Base-by-base conservation (phyloP, 805 yeast genomes). In the Kodamaea nitidulidarum region DNA sequence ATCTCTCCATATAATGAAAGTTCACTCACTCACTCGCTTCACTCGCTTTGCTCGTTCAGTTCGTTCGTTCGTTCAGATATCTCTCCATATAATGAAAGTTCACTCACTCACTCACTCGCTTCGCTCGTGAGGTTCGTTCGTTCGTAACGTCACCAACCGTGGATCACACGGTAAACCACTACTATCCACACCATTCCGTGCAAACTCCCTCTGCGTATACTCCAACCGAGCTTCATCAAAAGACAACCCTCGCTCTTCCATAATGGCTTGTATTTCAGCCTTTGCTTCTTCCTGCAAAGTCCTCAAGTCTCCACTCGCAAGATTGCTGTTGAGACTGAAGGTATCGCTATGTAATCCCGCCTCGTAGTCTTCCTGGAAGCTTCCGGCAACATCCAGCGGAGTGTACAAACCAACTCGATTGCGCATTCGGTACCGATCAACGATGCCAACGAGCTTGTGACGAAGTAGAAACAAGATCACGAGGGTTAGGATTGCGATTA, bases 211-310 rank as follows among this genome's bases (percentile, higher is more conserved):
- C 37, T 63, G 66, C 4, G 76, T 71, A 51, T 73, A 80, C 39
- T 67, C 51, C 3, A 75, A 55, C 44, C 95, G 65, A 1, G 95
- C 95, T 30, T 77, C 77, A 55, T 85, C 95, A 54, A 85, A 85
- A 1, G 74, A 51, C 20, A 83, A 45, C 25, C 65, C 55, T 4
- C 55, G 51, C 4, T 55, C 51, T 5, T 65, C 53, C 93, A 85
- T 85, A 6, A 83, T 63, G 20, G 56, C 45, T 41, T 66, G 63
- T 2, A 85, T 76, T 39, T 63, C 71, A 12, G 50, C 49, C 55
- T 79, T 81, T 2, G 84, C 75, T 4, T 42, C 52, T 28, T 67
- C 76, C 53, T 76, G 79, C 25, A 85, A 63, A n/a, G 60, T 50
- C 39, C 95, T 71, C 1, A 63, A 29, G 50, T 85, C 95, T 7